These are phyloP conservation scores for Neurospora sp. DNA, from an alignment of 495 filamentous ascomycete genomes.

Conservation along the genomic window DNA sequence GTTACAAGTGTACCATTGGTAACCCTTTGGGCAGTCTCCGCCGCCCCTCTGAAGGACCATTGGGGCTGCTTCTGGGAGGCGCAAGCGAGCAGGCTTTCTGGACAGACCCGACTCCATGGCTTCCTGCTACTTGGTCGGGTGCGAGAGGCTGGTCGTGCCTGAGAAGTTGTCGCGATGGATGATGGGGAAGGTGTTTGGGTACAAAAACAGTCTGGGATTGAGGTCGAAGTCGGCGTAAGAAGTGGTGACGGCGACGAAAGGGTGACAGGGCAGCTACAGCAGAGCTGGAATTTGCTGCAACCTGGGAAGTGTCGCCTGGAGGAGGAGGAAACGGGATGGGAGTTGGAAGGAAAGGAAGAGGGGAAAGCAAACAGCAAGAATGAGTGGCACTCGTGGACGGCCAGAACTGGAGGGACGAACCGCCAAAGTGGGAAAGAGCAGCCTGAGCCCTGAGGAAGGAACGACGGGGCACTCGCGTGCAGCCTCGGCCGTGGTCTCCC, in stretches of 20 bases:
- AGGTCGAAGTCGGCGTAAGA: neutral
- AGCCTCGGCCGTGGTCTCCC: neutral
- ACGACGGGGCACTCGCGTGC: neutral
- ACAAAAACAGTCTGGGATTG: neutral
- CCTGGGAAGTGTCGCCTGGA: neutral
- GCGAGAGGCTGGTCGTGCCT: neutral
- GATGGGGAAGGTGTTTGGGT: neutral
- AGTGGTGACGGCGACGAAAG: neutral
- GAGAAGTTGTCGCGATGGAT: neutral
- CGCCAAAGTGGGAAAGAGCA: neutral
- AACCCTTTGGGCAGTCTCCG: slow-evolving; percentile 2
- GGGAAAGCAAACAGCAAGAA: neutral
- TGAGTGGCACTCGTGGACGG: neutral
- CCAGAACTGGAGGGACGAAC: neutral
- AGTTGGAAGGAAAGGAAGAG: neutral
- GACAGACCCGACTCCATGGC: neutral
- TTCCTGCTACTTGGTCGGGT: neutral
- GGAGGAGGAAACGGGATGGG: neutral
- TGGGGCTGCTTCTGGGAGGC: neutral
- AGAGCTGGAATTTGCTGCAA: neutral
- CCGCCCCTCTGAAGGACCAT: neutral
- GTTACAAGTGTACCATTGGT: slow-evolving; percentile 12
- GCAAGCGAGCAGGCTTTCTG: neutral
- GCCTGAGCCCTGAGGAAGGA: neutral
- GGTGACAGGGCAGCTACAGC: neutral